Percentiles rank a stretch among this genome's conserved stretches.
Evolutionary conservation across 495 filamentous ascomycete genomes (phyloP).

Genomic region (Xylaria palmicola): DNA sequence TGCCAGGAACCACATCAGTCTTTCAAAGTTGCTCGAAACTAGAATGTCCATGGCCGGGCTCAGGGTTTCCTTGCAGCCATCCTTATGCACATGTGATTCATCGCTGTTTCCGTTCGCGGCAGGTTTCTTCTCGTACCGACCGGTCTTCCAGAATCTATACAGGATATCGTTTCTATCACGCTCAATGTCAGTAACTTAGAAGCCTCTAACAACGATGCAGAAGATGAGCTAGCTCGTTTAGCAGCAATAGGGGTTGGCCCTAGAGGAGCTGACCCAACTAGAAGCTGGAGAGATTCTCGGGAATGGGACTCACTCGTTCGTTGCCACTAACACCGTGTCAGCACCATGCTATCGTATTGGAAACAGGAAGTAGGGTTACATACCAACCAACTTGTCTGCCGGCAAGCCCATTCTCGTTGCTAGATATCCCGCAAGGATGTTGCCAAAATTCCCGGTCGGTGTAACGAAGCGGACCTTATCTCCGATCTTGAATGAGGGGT

Average conservation of each 20-base stretch:
- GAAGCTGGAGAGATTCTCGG: background rate
- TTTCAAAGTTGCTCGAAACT: conserved; percentile 92
- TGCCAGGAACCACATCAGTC: conserved; percentile 90
- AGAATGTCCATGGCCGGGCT: conserved; percentile 97
- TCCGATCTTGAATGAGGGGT: conserved; percentile 47
- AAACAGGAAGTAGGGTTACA: background rate
- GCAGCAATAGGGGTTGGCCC: background rate
- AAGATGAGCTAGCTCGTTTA: too few species aligned
- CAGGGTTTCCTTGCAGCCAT: conserved; percentile 80
- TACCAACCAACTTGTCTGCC: conserved; percentile 66
- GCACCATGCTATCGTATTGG: background rate
- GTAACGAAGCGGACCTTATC: conserved; percentile 75
- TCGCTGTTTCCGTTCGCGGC: conserved; percentile 56
- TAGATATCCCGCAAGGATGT: conserved; percentile 91
- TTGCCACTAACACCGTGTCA: conserved; percentile 54
- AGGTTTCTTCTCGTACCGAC: conserved; percentile 75
- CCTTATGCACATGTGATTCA: conserved; percentile 63
- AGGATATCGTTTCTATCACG: conserved; percentile 71
- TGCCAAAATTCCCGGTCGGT: conserved; percentile 95
- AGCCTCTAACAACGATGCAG: too few species aligned
- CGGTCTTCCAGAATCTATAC: conserved; percentile 79
- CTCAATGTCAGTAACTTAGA: background rate
- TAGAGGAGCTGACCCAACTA: background rate
- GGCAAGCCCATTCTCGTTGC: conserved; percentile 89
- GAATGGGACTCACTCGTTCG: conserved; percentile 62